Percentiles rank a stretch among this genome's conserved stretches.
Conservation (phyloP, 2,329 filamentous ascomycete genomes). For the Hypocrella siamensis region DNA sequence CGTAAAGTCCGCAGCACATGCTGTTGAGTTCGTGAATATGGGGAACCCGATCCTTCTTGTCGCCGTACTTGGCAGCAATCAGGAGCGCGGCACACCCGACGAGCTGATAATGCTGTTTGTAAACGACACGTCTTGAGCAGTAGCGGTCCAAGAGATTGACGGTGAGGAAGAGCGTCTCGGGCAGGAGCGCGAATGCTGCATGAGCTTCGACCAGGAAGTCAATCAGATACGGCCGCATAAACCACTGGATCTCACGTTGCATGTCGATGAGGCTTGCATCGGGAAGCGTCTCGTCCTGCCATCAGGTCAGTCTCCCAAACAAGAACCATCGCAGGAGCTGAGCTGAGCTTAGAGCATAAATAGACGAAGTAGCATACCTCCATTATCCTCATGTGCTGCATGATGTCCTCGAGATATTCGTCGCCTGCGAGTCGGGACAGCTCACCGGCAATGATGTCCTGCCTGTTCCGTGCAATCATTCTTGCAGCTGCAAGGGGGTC, state of each 20-base stretch:
- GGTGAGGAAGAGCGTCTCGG: constrained; percentile 89
- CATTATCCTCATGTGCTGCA: constrained; percentile 91
- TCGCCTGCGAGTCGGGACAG: constrained; percentile 72
- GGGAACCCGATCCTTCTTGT: constrained; percentile 97
- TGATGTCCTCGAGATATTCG: constrained; percentile 87
- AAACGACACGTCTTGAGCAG: constrained; percentile 93
- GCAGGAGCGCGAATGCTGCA: constrained; percentile 81
- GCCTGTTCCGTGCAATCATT: constrained; percentile 64
- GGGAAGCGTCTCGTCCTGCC: constrained; percentile 65
- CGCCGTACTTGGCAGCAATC: constrained; percentile 95
- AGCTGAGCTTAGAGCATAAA: neutral
- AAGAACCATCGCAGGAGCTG: neutral
- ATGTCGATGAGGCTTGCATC: constrained; percentile 98
- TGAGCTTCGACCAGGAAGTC: constrained; percentile 98
- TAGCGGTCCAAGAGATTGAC: constrained; percentile 95
- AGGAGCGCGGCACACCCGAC: constrained; percentile 91
- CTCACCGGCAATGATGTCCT: constrained; percentile 79
- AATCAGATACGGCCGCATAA: constrained; percentile 95
- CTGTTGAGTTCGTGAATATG: constrained; percentile 94
- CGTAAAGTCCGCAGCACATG: constrained; percentile 97
- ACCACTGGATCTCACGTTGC: constrained; percentile 98
- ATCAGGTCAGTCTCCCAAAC: constrained; percentile 10
- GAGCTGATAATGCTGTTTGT: constrained; percentile 97
- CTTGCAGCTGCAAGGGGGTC: constrained; percentile 62
- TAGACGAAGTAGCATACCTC: constrained; percentile 40